Evolutionary conservation across 73 alveolate genomes (phyloP).

Genomic region (Paraurostyla sp.): DNA sequence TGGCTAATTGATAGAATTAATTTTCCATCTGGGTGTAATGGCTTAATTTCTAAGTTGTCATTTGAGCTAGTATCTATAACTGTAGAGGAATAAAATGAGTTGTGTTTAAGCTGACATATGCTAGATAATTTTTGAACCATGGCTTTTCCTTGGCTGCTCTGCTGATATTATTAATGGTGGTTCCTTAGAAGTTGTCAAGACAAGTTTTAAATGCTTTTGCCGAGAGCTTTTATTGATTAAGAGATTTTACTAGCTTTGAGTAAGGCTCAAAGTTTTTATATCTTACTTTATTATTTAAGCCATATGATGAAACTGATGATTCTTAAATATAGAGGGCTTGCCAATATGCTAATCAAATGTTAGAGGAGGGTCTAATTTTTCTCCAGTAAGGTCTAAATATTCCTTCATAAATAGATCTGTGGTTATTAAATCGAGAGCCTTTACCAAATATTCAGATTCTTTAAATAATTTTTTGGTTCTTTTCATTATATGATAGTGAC

Average conservation of each 20-base stretch:
- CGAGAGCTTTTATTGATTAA: background rate
- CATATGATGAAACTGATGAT: background rate
- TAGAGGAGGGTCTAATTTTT: background rate
- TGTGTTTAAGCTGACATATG: background rate
- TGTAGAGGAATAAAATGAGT: background rate
- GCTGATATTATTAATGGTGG: background rate
- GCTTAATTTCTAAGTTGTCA: background rate
- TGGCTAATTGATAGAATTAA: background rate
- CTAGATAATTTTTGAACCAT: background rate
- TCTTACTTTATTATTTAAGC: background rate
- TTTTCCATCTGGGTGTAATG: background rate
- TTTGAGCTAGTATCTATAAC: background rate
- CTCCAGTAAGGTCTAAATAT: background rate
- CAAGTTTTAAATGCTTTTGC: background rate
- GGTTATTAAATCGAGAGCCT: background rate
- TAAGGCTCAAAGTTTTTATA: background rate
- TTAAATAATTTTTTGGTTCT: conserved; percentile 7
- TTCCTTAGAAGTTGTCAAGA: background rate
- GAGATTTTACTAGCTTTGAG: background rate
- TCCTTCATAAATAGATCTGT: background rate
- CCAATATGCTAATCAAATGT: background rate
- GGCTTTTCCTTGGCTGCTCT: background rate
- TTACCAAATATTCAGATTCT: background rate
- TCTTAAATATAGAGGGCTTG: background rate
- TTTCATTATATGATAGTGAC: background rate